Conservation (phyloP, 192 early-diverging fungal genomes). For the Rhizoclosmatium globosum region DNA sequence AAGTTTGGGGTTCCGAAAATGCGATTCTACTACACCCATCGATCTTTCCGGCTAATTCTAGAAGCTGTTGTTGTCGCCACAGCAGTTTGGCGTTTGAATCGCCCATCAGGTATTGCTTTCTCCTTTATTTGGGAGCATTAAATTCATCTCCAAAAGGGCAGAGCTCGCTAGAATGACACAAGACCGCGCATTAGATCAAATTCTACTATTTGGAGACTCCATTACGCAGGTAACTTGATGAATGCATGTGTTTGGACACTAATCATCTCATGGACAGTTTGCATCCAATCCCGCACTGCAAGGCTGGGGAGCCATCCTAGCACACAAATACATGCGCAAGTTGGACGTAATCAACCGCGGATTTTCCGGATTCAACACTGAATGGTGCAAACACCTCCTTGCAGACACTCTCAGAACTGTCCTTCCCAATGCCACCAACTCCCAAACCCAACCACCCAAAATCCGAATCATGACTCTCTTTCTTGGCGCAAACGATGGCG, state of each 20-base stretch:
- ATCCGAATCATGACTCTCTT: conserved; percentile 75
- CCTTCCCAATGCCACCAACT: not conserved
- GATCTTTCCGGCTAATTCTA: not conserved
- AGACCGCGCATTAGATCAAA: conserved; percentile 13
- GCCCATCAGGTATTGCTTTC: not conserved
- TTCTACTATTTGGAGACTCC: conserved; percentile 49
- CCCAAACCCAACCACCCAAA: conserved; percentile 26
- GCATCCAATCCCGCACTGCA: conserved; percentile 18
- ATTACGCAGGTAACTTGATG: conserved; percentile 36
- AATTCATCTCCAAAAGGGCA: no score
- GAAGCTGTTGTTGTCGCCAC: not conserved
- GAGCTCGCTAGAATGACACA: not conserved
- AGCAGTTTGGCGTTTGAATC: not conserved
- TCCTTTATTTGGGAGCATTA: no score
- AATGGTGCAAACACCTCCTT: conserved; percentile 62
- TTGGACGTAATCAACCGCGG: conserved; percentile 84
- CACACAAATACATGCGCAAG: conserved; percentile 68
- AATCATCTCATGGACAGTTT: not conserved
- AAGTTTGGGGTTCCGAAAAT: not conserved
- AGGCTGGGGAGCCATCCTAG: conserved; percentile 62
- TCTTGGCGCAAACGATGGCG: conserved; percentile 86
- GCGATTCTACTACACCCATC: not conserved
- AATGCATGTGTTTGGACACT: not conserved
- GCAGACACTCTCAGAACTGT: conserved; percentile 59
- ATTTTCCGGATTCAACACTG: conserved; percentile 80